Evolutionary conservation across 225 moss, liverwort and hornwort genomes (phyloP), one percentile per base, ranked within the genome.

Genomic region (Pleurozium schreberi): DNA sequence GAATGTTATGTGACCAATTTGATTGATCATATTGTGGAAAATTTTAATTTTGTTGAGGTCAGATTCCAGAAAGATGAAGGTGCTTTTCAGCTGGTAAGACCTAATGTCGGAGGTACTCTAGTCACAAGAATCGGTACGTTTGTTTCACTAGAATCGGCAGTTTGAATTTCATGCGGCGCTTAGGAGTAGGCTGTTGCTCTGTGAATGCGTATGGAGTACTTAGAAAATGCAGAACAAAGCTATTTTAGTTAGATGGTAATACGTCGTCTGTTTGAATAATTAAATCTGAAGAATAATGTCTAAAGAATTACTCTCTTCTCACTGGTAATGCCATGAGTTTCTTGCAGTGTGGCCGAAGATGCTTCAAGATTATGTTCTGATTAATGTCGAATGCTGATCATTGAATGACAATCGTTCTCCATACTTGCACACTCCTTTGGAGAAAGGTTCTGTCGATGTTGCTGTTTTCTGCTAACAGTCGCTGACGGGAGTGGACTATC

Each of bases 401-500:
- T 87, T 47, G 58, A 70, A 87, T 92, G 59, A 71, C 81, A 57
- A 59, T 75, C 49, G 36, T 75, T 82, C 79, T 67, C 64, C 38
- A 88, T 53, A 60, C 81, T 80, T 92, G 89, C 95, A 95, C 94
- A 95, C 95, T 85, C 96, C 97, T n/a, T 92, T 98, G 90, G 94
- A 95, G 88, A 88, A 90, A 33, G 80, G 73, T 58, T 96, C 97
- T 47, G 88, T 96, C 22, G 97, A 99, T 94, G 94, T 99, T 87
- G 98, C 96, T 85, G 96, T 98, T 81, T 97, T 96, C 88, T 97
- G 97, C 93, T 96, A 97, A 73, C n/a, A n/a, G n/a, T 99, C 96
- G 33, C 88, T 99, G 82, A 99, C 97, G 97, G 96, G 97, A 93
- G 95, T 96, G 59, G 98, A 99, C 87, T 97, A 99, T 89, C 94